Evolutionary conservation across 202 grass and related monocot genomes (phyloP), one percentile per base, ranked within the genome.

Genomic region (Hordeum pubiflorum): DNA sequence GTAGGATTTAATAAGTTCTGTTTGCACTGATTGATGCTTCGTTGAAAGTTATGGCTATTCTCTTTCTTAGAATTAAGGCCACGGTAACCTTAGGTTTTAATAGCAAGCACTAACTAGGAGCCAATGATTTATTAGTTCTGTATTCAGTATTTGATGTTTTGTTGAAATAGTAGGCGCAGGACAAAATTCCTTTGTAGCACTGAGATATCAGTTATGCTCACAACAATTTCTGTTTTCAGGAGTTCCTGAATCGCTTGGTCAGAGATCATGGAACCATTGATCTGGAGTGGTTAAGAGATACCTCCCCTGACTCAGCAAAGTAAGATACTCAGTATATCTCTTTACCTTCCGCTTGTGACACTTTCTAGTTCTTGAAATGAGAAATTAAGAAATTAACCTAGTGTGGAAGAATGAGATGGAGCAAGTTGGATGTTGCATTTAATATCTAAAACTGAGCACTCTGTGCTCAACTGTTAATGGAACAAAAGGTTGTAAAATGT

Each of bases 241-340:
- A 92, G 79, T 90, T 99, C 60, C 84, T 99, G 55, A 90, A 96
- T 77, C 92, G 96, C 69, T 87, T 99, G 84, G 85, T 88, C 38
- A 93, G 34, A 83, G 92, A 99, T 79, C 96, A 99, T 79, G 92
- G 90, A 75, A 93, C 87, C 75, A 89, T 99, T 76, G 89, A 99
- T 86, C 96, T 99, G 68, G 96, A 99, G 63, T 99, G 96, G 96
- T 63, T 99, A 83, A 88, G 96, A 79, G 61, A 91, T 81, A 70
- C 86, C 32, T 83, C 90, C 22, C 88, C 85, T 69, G 80, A 91
- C 52, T 81, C 89, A 85, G 92, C 85, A 71, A 99, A 91, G 92
- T 97, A 92, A 87, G 89, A 79, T 63, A 46, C 13, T 29, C 27
- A 29, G 27, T 72, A 80, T 11, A 40, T 37, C 48, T 66, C 55